These are phyloP conservation scores for Aspergillus viridinutans DNA, from an alignment of 2,329 filamentous ascomycete genomes.

Conservation along the genomic window DNA sequence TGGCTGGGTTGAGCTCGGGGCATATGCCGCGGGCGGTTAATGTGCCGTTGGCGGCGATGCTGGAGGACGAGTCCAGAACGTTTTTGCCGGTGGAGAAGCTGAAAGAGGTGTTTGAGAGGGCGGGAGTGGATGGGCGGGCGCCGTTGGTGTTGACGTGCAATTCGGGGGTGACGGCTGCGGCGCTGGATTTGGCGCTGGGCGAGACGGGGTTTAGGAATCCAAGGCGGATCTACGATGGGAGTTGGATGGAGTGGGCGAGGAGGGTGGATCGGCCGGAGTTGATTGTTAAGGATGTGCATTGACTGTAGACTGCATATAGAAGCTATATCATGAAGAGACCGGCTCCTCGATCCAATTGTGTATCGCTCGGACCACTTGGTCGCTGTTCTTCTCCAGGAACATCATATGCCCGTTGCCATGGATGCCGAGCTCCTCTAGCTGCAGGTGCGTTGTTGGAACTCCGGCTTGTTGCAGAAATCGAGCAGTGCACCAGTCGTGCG, in stretches of 20 bases:
- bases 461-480: constrained; percentile 52
- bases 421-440: constrained; percentile 43
- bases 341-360: constrained; percentile 6
- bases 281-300: constrained; percentile 5
- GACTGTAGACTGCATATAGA: neutral
- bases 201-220: constrained; percentile 14
- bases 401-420: constrained; percentile 54
- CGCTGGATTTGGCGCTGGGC: constrained; percentile 21
- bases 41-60: constrained; percentile 19
- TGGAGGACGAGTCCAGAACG: constrained; percentile 9
- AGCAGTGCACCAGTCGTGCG: constrained; percentile 54
- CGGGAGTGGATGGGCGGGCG: constrained; percentile 11
- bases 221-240: constrained; percentile 28
- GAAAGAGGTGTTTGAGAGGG: constrained; percentile 5
- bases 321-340: neutral
- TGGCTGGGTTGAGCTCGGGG: constrained; percentile 14
- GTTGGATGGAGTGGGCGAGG: constrained; percentile 28
- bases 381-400: constrained; percentile 27
- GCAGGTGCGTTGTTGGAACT: constrained; percentile 41
- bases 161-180: constrained; percentile 27
- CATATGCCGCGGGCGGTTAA: constrained; percentile 26
- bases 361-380: constrained; percentile 10
- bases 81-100: constrained; percentile 6
- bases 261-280: constrained; percentile 12
- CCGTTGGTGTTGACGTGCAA: constrained; percentile 26